These are phyloP conservation scores for Diplodia mutila DNA, from an alignment of 2,329 filamentous ascomycete genomes.

Conservation along the genomic window DNA sequence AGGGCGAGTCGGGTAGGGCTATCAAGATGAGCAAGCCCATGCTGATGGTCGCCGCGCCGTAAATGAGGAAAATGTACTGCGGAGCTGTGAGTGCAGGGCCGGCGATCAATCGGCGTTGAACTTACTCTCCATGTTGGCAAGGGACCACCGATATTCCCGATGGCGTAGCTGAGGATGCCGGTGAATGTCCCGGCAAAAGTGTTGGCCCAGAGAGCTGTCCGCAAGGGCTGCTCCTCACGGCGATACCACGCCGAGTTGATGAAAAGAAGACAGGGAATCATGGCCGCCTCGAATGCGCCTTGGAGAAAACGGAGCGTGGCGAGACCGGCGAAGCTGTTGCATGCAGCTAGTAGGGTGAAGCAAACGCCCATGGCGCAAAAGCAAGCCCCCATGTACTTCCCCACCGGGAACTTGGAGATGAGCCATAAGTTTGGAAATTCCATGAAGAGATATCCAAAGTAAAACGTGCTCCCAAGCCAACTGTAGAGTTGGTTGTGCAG, in stretches of 20 bases:
- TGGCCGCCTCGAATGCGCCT: background rate
- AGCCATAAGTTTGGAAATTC: background rate
- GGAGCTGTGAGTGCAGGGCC: background rate
- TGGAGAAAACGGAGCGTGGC: background rate
- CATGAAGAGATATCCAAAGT: background rate
- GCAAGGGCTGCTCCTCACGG: background rate
- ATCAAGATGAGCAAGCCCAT: background rate
- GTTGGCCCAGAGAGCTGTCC: background rate
- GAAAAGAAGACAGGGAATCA: background rate
- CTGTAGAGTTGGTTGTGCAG: background rate
- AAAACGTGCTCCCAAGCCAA: background rate
- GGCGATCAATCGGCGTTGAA: rapidly evolving
- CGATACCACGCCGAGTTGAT: background rate
- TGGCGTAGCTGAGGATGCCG: background rate
- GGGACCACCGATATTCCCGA: background rate
- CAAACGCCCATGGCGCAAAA: background rate
- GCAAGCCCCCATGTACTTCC: background rate
- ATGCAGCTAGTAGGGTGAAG: background rate
- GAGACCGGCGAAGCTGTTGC: background rate
- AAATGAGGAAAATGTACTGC: background rate
- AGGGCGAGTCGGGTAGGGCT: background rate
- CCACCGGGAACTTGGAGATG: background rate
- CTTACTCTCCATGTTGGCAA: background rate
- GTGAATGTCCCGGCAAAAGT: background rate
- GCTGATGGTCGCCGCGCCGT: background rate